Conservation (phyloP, 345 rosid species). For the Sapria himalayana region DNA sequence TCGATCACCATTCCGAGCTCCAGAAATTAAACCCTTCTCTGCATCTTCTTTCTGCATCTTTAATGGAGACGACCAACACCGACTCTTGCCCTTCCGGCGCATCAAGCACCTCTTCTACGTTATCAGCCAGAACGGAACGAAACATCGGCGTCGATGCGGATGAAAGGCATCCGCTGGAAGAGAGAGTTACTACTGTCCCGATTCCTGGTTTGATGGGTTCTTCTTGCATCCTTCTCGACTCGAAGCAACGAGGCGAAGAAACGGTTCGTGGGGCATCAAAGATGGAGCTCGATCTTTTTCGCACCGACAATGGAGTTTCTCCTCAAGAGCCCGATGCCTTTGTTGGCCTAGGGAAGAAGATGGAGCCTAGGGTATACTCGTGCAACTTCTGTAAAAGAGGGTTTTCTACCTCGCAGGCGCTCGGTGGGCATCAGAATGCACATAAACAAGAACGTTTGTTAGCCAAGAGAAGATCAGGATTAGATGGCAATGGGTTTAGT, state of each 20-base stretch:
- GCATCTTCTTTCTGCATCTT: neutral
- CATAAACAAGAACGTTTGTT: slow-evolving; percentile 24
- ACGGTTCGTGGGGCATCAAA: slow-evolving; percentile 8
- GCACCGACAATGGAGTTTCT: neutral
- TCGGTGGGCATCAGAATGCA: slow-evolving; percentile 33
- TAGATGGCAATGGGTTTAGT: slow-evolving; percentile 4
- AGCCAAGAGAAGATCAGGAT: slow-evolving; percentile 17
- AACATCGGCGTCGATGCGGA: neutral
- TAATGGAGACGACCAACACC: slow-evolving; percentile 12
- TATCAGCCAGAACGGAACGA: slow-evolving; percentile 4
- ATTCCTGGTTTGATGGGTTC: neutral
- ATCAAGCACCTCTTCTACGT: slow-evolving; percentile 19
- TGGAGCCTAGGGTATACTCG: slow-evolving; percentile 11
- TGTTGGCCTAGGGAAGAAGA: slow-evolving; percentile 1
- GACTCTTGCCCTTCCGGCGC: slow-evolving; percentile 13
- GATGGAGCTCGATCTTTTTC: slow-evolving; percentile 15
- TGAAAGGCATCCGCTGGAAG: slow-evolving; percentile 8
- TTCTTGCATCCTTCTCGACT: slow-evolving; percentile 6
- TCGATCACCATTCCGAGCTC: neutral
- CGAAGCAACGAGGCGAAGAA: slow-evolving; percentile 10
- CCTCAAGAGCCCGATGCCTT: neutral
- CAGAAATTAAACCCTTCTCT: neutral
- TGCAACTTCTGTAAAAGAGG: slow-evolving; percentile 25
- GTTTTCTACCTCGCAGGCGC: slow-evolving; percentile 22
- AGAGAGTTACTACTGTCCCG: neutral